Percentiles rank a stretch among this genome's conserved stretches.
Conservation (phyloP, 371 early-diverging fungal genomes). For the Mucor velutinosus region DNA sequence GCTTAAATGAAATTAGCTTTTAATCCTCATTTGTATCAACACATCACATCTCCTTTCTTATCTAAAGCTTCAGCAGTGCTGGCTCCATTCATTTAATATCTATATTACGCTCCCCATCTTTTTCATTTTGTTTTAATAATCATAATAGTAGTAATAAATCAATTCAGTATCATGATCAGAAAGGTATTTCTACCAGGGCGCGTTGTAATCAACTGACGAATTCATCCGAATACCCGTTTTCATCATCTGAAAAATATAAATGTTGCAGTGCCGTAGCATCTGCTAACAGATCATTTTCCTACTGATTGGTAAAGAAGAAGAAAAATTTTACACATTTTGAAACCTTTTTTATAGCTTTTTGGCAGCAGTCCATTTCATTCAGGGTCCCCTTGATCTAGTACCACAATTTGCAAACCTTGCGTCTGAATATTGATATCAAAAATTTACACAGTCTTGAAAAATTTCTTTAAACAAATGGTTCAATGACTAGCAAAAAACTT, state of each 20-base stretch:
- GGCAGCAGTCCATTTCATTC: not conserved
- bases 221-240: slow-evolving; percentile 50
- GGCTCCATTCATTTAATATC: not conserved
- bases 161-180: slow-evolving; percentile 32
- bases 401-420: not conserved
- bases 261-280: slow-evolving; percentile 39
- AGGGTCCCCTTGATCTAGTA: not conserved
- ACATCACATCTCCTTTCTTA: not conserved
- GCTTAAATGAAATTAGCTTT: not conserved
- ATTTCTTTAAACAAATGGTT: not conserved
- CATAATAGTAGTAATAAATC: not conserved
- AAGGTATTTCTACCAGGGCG: slow-evolving; percentile 43
- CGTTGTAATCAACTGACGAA: slow-evolving; percentile 42
- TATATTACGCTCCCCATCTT: slow-evolving; percentile 11
- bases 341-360: slow-evolving; percentile 19
- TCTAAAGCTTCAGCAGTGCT: not conserved
- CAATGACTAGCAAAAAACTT: slow-evolving; percentile 9
- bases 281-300: slow-evolving; percentile 51
- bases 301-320: slow-evolving; percentile 39
- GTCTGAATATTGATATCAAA: not conserved
- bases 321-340: slow-evolving; percentile 7
- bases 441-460: not conserved
- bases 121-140: slow-evolving; percentile 18
- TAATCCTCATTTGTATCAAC: not conserved
- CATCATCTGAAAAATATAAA: slow-evolving; percentile 51